Evolutionary conservation across 495 filamentous ascomycete genomes (phyloP).

Genomic region (Hypoxylon cercidicola): DNA sequence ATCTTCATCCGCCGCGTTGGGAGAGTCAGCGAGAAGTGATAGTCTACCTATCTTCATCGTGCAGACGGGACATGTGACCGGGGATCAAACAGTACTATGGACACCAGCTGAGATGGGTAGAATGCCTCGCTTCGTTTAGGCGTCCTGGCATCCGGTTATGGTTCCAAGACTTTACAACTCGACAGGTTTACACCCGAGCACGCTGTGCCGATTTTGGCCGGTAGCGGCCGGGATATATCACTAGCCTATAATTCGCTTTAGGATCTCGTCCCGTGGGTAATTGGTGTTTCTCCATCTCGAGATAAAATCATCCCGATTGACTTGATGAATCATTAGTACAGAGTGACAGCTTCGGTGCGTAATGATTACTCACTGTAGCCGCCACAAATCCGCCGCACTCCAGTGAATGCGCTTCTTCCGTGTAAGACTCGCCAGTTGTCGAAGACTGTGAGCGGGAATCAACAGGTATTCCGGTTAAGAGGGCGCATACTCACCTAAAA

Average conservation of each 20-base stretch:
- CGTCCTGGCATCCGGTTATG: background rate
- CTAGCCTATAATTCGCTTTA: conserved; percentile 50
- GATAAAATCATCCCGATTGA: conserved; percentile 87
- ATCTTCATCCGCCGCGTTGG: conserved; percentile 1
- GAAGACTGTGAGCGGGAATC: conserved; percentile 68
- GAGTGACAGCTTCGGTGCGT: conserved; percentile 3
- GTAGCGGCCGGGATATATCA: conserved; percentile 20
- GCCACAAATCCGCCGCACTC: conserved; percentile 87
- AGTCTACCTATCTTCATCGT: background rate
- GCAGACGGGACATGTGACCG: background rate
- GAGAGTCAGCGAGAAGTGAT: background rate
- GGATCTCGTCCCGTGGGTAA: conserved; percentile 64
- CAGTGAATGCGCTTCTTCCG: conserved; percentile 81
- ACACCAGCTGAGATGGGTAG: conserved; percentile 16
- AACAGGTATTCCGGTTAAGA: conserved; percentile 14
- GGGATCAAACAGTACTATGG: background rate
- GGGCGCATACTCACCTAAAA: conserved; percentile 69
- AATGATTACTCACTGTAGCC: conserved; percentile 73
- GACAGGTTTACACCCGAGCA: conserved; percentile 25
- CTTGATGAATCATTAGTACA: conserved; percentile 55
- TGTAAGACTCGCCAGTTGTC: conserved; percentile 97
- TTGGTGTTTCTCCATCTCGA: conserved; percentile 80
- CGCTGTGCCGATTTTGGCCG: conserved; percentile 26
- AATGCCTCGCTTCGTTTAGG: background rate
- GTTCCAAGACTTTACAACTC: conserved; percentile 7